Evolutionary conservation across 2,329 filamentous ascomycete species (phyloP).

Genomic region (Cladophialophora exuberans): DNA sequence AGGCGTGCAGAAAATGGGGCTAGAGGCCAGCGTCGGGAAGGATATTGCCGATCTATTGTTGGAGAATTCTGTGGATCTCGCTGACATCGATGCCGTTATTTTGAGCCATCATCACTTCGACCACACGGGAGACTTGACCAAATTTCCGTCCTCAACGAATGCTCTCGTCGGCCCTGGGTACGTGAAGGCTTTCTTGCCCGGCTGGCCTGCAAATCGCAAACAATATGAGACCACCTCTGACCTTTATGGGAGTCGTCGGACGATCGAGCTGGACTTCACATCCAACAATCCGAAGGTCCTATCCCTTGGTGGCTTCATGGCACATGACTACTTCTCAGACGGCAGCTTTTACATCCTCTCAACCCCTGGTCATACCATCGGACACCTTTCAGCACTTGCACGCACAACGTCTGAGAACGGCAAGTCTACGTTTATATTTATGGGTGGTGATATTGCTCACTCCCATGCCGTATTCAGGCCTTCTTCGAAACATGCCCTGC

Average conservation of each 20-base stretch:
- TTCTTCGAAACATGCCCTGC: constrained; percentile 33
- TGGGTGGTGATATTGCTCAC: constrained; percentile 49
- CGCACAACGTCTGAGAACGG: constrained; percentile 39
- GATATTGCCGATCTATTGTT: constrained; percentile 25
- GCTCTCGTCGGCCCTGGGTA: constrained; percentile 60
- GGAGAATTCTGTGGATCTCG: constrained; percentile 15
- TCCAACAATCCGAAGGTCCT: constrained; percentile 38
- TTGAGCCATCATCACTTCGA: constrained; percentile 39
- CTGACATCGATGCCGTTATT: constrained; percentile 25
- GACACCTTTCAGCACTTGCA: constrained; percentile 54
- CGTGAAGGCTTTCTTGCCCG: constrained; percentile 50
- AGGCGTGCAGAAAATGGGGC: constrained; percentile 2
- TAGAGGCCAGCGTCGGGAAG: constrained; percentile 18
- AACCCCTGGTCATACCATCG: constrained; percentile 51
- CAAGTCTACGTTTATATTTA: constrained; percentile 49
- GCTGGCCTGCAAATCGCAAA: constrained; percentile 47
- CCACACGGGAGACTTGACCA: constrained; percentile 55
- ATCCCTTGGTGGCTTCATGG: constrained; percentile 46
- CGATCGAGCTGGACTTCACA: constrained; percentile 35
- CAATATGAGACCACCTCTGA: constrained; percentile 40
- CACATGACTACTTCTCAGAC: constrained; percentile 46
- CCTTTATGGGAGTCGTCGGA: constrained; percentile 35
- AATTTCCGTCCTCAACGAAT: constrained; percentile 50
- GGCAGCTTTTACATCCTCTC: constrained; percentile 47
- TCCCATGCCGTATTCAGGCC: constrained; percentile 35